A percentile compares a stretch with the other conserved stretches of the same genome.
phyloP scores from a whole-genome alignment of 139 green algal species.

The Chlorella sp. region DNA sequence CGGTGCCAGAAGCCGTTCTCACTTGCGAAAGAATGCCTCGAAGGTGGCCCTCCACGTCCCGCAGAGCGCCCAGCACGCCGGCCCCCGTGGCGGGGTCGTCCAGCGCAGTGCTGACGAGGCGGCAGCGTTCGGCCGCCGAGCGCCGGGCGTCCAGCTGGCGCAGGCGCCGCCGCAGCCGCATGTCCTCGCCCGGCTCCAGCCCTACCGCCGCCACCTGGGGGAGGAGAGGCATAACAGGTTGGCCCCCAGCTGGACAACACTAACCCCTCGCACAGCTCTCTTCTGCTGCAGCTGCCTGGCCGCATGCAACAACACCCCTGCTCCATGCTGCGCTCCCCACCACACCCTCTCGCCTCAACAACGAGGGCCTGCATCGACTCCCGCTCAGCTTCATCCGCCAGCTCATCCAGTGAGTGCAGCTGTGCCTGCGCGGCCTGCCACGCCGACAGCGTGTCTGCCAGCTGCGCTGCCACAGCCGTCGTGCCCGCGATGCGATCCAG shows the following conservation, averaged over 20 bases:
- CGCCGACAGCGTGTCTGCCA: slow-evolving; percentile 5
- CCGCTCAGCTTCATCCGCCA: slow-evolving; percentile 60
- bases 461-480: not conserved
- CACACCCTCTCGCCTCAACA: slow-evolving; percentile 26
- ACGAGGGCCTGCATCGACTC: slow-evolving; percentile 46
- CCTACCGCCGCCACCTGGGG: slow-evolving; percentile 26
- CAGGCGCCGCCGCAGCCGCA: slow-evolving; percentile 37
- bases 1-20: no score
- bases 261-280: no score
- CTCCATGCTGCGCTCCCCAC: no score
- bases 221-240: no score
- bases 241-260: no score
- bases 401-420: slow-evolving; percentile 50
- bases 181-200: slow-evolving; percentile 54
- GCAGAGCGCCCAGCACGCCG: slow-evolving; percentile 39
- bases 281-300: no score
- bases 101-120: slow-evolving; percentile 15
- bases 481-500: slow-evolving; percentile 72
- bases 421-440: slow-evolving; percentile 33
- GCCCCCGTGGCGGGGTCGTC: slow-evolving; percentile 4
- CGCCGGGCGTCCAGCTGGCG: slow-evolving; percentile 47
- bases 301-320: no score
- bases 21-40: not conserved
- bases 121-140: slow-evolving; percentile 44
- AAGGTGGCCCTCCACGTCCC: slow-evolving; percentile 44